Conservation (phyloP, 2,329 filamentous ascomycete species). For the Colletotrichum graminicola region DNA sequence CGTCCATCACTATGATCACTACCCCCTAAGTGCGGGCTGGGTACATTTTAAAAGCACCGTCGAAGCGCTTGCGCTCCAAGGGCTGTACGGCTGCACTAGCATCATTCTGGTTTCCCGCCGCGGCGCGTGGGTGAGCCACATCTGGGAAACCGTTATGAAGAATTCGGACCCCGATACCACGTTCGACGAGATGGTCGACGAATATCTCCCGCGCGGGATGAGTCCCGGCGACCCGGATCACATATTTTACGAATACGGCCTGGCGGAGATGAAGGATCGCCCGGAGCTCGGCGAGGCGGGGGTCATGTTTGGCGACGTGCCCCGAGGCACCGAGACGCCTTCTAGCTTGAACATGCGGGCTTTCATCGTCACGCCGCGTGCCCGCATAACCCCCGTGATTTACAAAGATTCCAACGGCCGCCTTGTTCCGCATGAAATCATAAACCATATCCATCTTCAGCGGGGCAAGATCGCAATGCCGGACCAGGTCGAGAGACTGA, state of each 20-base stretch:
- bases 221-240: background rate
- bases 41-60: background rate
- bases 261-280: background rate
- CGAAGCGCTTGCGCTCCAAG: background rate
- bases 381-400: background rate
- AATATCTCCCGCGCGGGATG: background rate
- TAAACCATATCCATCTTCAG: background rate
- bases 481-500: background rate
- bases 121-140: conserved; percentile 1
- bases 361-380: background rate
- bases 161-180: background rate
- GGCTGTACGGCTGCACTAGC: background rate
- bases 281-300: background rate
- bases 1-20: background rate
- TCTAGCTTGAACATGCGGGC: background rate
- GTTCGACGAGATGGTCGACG: background rate
- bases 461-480: background rate
- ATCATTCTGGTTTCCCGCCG: background rate
- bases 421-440: background rate
- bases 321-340: background rate
- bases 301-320: background rate
- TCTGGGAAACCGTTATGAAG: background rate
- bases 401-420: background rate
- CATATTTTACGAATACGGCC: background rate
- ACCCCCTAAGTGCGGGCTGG: background rate